phyloP scores from a whole-genome alignment of 176 grass and related monocot genomes.

The Stipa capillata region DNA sequence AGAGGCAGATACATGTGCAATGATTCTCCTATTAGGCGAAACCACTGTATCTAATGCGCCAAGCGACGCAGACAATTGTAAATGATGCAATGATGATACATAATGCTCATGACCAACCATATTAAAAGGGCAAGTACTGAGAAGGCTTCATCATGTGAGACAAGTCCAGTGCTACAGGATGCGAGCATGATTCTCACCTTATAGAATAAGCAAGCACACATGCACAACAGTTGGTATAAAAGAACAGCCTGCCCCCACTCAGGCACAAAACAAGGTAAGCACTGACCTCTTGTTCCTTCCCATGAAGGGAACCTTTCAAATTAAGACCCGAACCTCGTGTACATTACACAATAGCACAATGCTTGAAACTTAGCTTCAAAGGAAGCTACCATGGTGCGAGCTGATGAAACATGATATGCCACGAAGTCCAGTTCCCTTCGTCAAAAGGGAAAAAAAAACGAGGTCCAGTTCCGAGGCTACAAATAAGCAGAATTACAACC shows the following conservation, averaged over 20 bases:
- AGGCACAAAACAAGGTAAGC: no score
- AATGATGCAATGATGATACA: constrained; percentile 7
- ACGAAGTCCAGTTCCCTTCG: constrained; percentile 14
- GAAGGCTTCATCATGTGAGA: constrained; percentile 9
- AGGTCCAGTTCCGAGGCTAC: no score
- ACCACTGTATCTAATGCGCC: neutral
- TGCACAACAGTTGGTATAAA: neutral
- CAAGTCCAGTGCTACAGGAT: neutral
- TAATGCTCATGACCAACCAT: neutral
- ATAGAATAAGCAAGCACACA: constrained; percentile 6
- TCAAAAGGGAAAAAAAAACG: no score
- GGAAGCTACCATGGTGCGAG: neutral
- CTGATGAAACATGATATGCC: constrained; percentile 7
- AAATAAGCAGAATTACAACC: constrained; percentile 38
- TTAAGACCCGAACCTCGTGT: neutral
- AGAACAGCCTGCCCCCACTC: no score
- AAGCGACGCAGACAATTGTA: neutral
- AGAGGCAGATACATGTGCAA: constrained; percentile 16
- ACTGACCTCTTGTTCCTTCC: no score
- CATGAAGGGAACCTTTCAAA: neutral
- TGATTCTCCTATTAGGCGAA: constrained; percentile 30
- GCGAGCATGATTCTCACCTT: constrained; percentile 1
- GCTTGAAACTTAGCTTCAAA: neutral
- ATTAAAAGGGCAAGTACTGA: neutral
- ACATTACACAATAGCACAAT: no score